Percentiles rank a stretch among this genome's conserved stretches.
phyloP scores from a whole-genome alignment of 805 yeast species.

The Wilhelminamyces savonicus region DNA sequence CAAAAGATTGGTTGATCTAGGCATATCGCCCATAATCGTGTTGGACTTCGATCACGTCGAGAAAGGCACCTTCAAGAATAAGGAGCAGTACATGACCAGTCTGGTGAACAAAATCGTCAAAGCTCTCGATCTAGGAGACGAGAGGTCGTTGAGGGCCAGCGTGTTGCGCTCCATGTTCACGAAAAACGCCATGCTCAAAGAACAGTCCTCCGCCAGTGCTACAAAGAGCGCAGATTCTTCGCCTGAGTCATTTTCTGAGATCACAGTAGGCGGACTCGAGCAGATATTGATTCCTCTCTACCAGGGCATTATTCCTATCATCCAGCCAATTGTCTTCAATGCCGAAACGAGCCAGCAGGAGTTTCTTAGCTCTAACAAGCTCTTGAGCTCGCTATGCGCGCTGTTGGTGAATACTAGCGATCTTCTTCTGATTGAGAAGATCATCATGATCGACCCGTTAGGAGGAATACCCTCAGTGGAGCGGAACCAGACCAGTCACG shows the following conservation, averaged over 20 bases:
- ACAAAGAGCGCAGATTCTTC: not conserved
- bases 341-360: constrained; percentile 14
- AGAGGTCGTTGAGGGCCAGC: constrained; percentile 16
- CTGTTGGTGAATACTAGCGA: constrained; percentile 20
- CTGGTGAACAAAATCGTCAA: constrained; percentile 26
- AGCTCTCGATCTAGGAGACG: constrained; percentile 17
- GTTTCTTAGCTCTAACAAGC: constrained; percentile 14
- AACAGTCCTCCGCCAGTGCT: too few relatives aligned
- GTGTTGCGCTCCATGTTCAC: constrained; percentile 22
- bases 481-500: constrained; percentile 76
- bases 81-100: constrained; percentile 23
- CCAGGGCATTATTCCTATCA: constrained; percentile 53
- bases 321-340: constrained; percentile 46
- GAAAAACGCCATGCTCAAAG: constrained; percentile 4
- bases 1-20: constrained; percentile 50
- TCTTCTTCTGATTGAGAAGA: constrained; percentile 64
- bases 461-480: constrained; percentile 94
- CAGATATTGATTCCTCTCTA: constrained; percentile 34
- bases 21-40: constrained; percentile 68
- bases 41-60: constrained; percentile 40
- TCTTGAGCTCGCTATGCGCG: constrained; percentile 19
- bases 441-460: constrained; percentile 67
- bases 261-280: constrained; percentile 18
- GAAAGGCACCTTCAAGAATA: constrained; percentile 21
- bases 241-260: too few relatives aligned